These are phyloP conservation scores for Venturia carpophila DNA, from an alignment of 2,329 filamentous ascomycete genomes.

Conservation along the genomic window DNA sequence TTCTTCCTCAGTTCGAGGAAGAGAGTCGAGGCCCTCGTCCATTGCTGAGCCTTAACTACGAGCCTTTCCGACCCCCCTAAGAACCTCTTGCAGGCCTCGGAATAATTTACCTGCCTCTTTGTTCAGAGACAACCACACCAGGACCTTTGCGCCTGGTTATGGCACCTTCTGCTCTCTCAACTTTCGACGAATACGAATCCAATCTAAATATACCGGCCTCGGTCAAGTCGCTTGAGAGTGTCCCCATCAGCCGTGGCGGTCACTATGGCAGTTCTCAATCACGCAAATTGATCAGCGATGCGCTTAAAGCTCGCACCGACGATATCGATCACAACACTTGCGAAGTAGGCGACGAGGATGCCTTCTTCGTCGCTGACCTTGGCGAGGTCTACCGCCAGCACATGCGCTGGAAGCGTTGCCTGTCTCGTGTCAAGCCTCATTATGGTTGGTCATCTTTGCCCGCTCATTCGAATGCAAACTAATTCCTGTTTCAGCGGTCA, in stretches of 20 bases:
- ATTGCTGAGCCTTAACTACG: slow-evolving; percentile 76
- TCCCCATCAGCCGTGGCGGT: slow-evolving; percentile 24
- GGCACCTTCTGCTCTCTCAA: slow-evolving; percentile 19
- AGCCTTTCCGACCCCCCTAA: slow-evolving; percentile 95
- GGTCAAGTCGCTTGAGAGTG: slow-evolving; percentile 17
- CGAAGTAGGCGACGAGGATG: slow-evolving; percentile 88
- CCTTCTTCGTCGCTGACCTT: slow-evolving; percentile 96
- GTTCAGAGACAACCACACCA: slow-evolving; percentile 29
- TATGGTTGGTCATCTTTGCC: slow-evolving; percentile 58
- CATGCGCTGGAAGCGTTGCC: slow-evolving; percentile 91
- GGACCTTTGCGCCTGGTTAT: slow-evolving; percentile 14
- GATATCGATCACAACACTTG: slow-evolving; percentile 80
- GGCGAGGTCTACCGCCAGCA: slow-evolving; percentile 99
- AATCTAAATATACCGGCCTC: slow-evolving; percentile 34
- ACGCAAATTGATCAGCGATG: slow-evolving; percentile 78
- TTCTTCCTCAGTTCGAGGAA: slow-evolving; percentile 99
- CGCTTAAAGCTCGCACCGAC: slow-evolving; percentile 77
- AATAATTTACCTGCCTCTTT: slow-evolving; percentile 16
- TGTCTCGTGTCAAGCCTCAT: slow-evolving; percentile 88
- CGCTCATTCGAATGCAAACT: slow-evolving; percentile 21
- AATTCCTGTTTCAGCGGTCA: slow-evolving; percentile 60
- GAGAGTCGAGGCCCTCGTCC: slow-evolving; percentile 97
- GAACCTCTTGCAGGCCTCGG: slow-evolving; percentile 34
- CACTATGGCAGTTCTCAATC: slow-evolving; percentile 43
- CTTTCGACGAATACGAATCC: slow-evolving; percentile 27